Base-by-base conservation (phyloP, 1,284 basidiomycete species). In the Ceratobasidium sp. region DNA sequence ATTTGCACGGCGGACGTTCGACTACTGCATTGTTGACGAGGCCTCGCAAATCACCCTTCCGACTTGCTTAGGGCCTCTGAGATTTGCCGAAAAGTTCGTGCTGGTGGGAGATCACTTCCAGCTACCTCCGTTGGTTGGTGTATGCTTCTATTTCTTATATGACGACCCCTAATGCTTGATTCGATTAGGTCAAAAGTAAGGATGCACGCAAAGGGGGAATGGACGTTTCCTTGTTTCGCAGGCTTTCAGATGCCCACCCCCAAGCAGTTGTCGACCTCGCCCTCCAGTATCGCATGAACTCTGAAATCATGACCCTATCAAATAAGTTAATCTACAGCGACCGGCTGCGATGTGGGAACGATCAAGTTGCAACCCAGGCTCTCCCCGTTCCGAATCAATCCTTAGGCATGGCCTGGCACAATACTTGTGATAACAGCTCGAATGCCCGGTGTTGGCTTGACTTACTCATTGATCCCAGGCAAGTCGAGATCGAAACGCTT, bases 21-120 rank as follows among this genome's bases (percentile, higher is more conserved):
- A 99, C 82, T 97, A 97, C 80, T 99, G 97, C 83, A 98, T 99
- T 75, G 92, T 99, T 15, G 98, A 99, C 79, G 98, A 99, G 81
- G 98, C 97, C 0, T 98, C 97, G 0, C 98, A 99, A 82, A 97
- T 99, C 77, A 98, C 97, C 0, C 83, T 99, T 1, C 98, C 98
- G 0, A 97, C 96, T 0, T 98, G 96, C 80, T 85, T 99, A 0
- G 97, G 98, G 0, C 97, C 98, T 0, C 84, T 99, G 6, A 89
- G 96, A 0, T 95, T 92, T 79, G 95, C 96, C 2, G 89, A 96
- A 60, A 94, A 88, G 66, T 99, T 99, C 78, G 90, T 99, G 0
- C 90, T 99, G 8, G 96, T 99, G 11, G 97, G 97, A 1, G 97
- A 99, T 81, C 97, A 99, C 82, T 95, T 93, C 83, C 98, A 99